A percentile compares a stretch with the other conserved stretches of the same genome.
These are phyloP conservation scores for Amoeboaphelidium protococcarum DNA, from an alignment of 371 early-diverging fungal genomes.

Conservation along the genomic window DNA sequence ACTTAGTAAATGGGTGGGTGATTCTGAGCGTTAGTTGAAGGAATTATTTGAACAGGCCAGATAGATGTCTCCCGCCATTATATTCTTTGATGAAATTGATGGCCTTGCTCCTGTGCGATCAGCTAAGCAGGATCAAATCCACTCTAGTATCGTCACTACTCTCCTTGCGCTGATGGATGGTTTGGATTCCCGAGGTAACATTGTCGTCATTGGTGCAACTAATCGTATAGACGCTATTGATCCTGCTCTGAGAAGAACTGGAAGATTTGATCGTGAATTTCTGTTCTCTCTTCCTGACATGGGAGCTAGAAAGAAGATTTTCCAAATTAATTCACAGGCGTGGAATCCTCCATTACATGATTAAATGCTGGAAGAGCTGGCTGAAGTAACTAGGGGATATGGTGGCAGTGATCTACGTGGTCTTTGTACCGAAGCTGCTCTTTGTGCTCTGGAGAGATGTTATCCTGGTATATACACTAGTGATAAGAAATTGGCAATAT, in stretches of 20 bases:
- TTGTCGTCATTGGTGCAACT: slow-evolving; percentile 39
- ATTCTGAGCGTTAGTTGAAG: slow-evolving; percentile 36
- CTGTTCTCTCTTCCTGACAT: slow-evolving; percentile 25
- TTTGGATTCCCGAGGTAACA: slow-evolving; percentile 32
- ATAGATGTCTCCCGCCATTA: slow-evolving; percentile 18
- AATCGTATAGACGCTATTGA: slow-evolving; percentile 28
- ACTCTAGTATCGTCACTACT: slow-evolving; percentile 37
- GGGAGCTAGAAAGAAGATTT: slow-evolving; percentile 15
- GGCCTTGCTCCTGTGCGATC: slow-evolving; percentile 29
- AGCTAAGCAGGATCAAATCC: slow-evolving; percentile 29
- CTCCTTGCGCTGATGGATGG: slow-evolving; percentile 43
- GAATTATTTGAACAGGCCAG: slow-evolving; percentile 35
- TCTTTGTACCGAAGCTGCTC: slow-evolving; percentile 46
- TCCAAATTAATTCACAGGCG: slow-evolving; percentile 13
- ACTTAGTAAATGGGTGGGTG: slow-evolving; percentile 55
- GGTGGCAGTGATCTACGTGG: slow-evolving; percentile 32
- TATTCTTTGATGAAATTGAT: slow-evolving; percentile 42
- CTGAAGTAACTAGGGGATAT: slow-evolving; percentile 16
- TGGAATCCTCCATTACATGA: slow-evolving; percentile 14
- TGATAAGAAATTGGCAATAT: slow-evolving; percentile 10
- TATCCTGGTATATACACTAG: slow-evolving; percentile 32
- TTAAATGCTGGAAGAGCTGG: slow-evolving; percentile 12
- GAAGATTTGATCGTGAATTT: slow-evolving; percentile 36
- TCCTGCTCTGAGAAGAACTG: slow-evolving; percentile 33
- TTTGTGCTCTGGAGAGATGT: slow-evolving; percentile 29